Conservation (phyloP, 2,329 filamentous ascomycete species). For the Capronia coronata region DNA sequence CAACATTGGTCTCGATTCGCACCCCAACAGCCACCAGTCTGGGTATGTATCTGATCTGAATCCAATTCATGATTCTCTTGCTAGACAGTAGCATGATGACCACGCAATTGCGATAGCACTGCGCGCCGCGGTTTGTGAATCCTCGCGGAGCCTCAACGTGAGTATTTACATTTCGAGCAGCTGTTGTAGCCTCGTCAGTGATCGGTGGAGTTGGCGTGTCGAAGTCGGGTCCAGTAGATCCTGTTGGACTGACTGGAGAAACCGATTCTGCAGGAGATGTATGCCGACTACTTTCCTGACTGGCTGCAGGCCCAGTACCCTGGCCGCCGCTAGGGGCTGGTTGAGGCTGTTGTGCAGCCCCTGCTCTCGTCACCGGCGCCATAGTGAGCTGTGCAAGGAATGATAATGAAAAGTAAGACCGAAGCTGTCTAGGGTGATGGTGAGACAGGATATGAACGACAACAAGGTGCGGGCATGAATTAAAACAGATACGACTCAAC, state of each 20-base stretch:
- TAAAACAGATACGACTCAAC: not conserved
- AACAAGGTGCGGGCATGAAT: not conserved
- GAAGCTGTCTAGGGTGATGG: not conserved
- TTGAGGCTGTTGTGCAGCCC: too few species aligned
- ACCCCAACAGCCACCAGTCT: constrained; percentile 2
- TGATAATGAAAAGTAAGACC: not conserved
- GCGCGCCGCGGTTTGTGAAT: not conserved
- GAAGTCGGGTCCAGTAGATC: constrained; percentile 14
- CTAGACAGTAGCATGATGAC: constrained; percentile 17
- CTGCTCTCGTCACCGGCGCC: not conserved
- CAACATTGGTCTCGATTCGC: not conserved
- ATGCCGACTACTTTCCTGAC: too few species aligned
- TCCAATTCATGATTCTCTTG: constrained; percentile 17
- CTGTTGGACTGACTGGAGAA: constrained; percentile 5
- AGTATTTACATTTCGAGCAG: not conserved
- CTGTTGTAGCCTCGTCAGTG: not conserved
- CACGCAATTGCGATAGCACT: constrained; percentile 18
- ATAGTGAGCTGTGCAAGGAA: not conserved
- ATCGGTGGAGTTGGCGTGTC: not conserved
- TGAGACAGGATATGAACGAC: not conserved
- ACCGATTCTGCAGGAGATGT: too few species aligned
- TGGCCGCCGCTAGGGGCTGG: too few species aligned
- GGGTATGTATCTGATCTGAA: constrained; percentile 15
- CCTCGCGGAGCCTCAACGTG: not conserved
- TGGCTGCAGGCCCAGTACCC: too few species aligned